Percentiles rank a stretch among this genome's conserved stretches.
phyloP scores from a whole-genome alignment of 768 basidiomycete genomes.

The Naganishia vishniacii region DNA sequence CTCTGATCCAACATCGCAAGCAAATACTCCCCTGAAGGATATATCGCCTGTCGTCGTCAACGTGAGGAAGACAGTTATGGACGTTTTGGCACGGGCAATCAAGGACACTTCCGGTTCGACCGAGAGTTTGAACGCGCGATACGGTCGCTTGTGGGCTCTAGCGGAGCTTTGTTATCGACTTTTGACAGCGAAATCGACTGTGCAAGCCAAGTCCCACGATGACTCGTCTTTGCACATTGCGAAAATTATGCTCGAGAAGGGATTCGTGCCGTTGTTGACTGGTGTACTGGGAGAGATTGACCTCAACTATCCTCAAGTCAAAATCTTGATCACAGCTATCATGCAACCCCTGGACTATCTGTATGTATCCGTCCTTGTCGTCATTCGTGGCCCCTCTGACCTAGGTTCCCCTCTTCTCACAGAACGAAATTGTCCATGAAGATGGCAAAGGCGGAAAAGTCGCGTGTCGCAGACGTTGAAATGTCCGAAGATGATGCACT shows the following conservation, averaged over 20 bases:
- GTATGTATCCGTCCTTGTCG: constrained; percentile 53
- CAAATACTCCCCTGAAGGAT: constrained; percentile 62
- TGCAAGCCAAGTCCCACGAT: constrained; percentile 54
- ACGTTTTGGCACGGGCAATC: constrained; percentile 76
- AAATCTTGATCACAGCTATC: constrained; percentile 76
- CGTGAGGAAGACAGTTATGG: constrained; percentile 88
- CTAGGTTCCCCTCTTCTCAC: constrained; percentile 20
- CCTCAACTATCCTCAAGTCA: constrained; percentile 87
- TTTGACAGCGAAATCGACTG: constrained; percentile 62
- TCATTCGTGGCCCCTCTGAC: not conserved
- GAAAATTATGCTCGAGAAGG: constrained; percentile 98
- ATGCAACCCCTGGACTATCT: constrained; percentile 82
- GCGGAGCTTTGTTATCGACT: constrained; percentile 82
- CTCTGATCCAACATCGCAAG: constrained; percentile 65
- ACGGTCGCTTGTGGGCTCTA: constrained; percentile 80
- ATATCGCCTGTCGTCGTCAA: constrained; percentile 68
- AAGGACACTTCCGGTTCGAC: constrained; percentile 65
- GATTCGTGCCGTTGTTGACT: constrained; percentile 82
- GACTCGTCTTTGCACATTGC: constrained; percentile 87
- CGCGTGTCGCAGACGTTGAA: constrained; percentile 43
- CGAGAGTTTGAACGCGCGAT: constrained; percentile 62
- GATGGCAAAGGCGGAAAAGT: constrained; percentile 66
- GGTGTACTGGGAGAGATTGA: constrained; percentile 85
- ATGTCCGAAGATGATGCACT: constrained; percentile 56
- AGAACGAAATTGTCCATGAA: constrained; percentile 97